Percentiles rank a stretch among this genome's conserved stretches.
These are phyloP conservation scores for Elaeis oleifera DNA, from an alignment of 202 grass and related monocot genomes.

Conservation along the genomic window DNA sequence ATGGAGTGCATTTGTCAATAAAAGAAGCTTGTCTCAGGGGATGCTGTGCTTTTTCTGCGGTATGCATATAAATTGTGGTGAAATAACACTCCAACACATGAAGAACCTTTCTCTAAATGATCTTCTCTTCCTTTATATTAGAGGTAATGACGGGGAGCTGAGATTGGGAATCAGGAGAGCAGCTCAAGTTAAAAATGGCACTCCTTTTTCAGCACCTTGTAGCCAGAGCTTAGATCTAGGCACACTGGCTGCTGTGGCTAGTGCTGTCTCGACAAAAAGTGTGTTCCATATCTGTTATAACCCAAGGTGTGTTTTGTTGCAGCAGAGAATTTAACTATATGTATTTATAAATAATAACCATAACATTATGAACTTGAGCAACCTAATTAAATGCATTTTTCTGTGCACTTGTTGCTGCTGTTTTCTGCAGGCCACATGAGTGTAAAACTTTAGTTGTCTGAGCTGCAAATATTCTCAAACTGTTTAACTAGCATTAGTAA, in stretches of 20 bases:
- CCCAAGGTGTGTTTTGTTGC: constrained; percentile 47
- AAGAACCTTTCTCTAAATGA: neutral
- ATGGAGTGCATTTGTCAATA: constrained; percentile 95
- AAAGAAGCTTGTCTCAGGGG: constrained; percentile 83
- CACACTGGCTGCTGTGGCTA: constrained; percentile 34
- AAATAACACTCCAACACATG: neutral
- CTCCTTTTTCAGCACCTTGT: constrained; percentile 26
- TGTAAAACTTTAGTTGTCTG: no score
- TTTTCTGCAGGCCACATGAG: no score
- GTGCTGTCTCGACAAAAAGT: constrained; percentile 49
- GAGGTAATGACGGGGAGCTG: constrained; percentile 70
- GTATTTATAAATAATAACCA: no score
- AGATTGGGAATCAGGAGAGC: constrained; percentile 73
- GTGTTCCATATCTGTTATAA: constrained; percentile 80
- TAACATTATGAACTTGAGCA: no score
- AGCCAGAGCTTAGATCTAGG: constrained; percentile 23
- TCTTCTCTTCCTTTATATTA: constrained; percentile 22
- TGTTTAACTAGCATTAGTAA: no score
- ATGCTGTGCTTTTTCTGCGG: constrained; percentile 87
- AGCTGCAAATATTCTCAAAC: no score
- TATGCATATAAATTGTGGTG: constrained; percentile 18
- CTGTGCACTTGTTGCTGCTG: no score
- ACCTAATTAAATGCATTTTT: no score
- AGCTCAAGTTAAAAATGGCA: constrained; percentile 41
- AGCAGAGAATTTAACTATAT: neutral